Percentiles rank a stretch among this genome's conserved stretches.
Evolutionary conservation across 2,329 filamentous ascomycete genomes (phyloP).

Genomic region (Plenodomus lindquistii): DNA sequence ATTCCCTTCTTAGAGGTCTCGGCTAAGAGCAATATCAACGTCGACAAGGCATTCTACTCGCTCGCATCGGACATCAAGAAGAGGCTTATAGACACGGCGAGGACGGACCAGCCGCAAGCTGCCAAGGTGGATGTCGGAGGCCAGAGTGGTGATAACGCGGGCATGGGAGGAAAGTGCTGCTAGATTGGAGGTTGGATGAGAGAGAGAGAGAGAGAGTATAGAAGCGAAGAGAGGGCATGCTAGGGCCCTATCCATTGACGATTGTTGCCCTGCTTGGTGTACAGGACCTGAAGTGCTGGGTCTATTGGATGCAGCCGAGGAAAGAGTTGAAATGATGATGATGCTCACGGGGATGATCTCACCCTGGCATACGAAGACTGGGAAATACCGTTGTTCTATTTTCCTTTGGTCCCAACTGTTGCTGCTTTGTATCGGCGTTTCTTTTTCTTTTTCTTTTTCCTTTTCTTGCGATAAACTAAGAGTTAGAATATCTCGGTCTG

Average conservation of each 20-base stretch:
- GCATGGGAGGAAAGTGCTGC: conserved; percentile 46
- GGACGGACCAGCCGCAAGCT: conserved; percentile 61
- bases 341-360: neutral
- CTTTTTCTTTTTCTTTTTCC: too few species aligned
- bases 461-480: too few species aligned
- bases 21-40: conserved; percentile 99
- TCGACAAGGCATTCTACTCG: conserved; percentile 97
- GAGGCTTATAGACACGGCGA: conserved; percentile 88
- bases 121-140: conserved; percentile 42
- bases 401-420: neutral
- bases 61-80: conserved; percentile 98
- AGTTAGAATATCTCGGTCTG: too few species aligned
- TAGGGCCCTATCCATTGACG: too few species aligned
- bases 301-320: neutral
- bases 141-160: conserved; percentile 27
- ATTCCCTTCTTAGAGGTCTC: conserved; percentile 99
- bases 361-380: neutral
- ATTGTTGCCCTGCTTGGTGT: too few species aligned
- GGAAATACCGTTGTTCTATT: neutral
- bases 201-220: neutral
- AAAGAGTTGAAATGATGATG: neutral
- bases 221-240: neutral
- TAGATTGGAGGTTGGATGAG: conserved; percentile 12
- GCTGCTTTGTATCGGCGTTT: neutral
- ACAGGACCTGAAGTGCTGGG: neutral